These are phyloP conservation scores for Boletus patriciae DNA, from an alignment of 768 basidiomycete genomes.

Conservation along the genomic window DNA sequence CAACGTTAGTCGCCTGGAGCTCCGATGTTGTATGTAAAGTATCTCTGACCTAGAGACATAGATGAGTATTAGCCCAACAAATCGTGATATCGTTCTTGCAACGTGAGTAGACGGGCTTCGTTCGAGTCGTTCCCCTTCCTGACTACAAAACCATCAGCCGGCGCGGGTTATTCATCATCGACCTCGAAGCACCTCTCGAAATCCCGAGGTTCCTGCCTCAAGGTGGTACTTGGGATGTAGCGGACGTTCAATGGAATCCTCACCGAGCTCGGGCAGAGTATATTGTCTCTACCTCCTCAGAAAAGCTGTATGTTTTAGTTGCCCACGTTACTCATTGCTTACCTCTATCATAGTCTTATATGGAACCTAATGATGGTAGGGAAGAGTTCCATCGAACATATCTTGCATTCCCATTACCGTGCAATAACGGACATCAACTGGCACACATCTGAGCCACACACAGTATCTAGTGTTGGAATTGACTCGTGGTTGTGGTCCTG, in stretches of 20 bases:
- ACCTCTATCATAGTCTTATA: conserved; percentile 57
- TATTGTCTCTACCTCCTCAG: conserved; percentile 84
- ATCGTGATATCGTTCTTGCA: conserved; percentile 86
- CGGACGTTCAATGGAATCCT: conserved; percentile 92
- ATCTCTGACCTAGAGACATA: conserved; percentile 30
- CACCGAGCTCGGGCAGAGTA: conserved; percentile 74
- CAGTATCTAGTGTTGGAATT: conserved; percentile 86
- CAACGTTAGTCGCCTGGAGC: conserved; percentile 52
- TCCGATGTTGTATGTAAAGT: background rate
- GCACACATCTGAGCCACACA: conserved; percentile 82
- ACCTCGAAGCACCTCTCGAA: conserved; percentile 82
- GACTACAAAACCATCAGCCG: conserved; percentile 44
- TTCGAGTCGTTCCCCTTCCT: background rate
- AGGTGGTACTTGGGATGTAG: conserved; percentile 95
- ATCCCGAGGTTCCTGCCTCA: conserved; percentile 94
- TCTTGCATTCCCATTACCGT: conserved; percentile 86
- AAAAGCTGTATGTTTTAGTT: conserved; percentile 67
- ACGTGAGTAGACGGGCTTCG: conserved; percentile 50
- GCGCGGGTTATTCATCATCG: conserved; percentile 92
- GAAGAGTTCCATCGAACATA: conserved; percentile 80
- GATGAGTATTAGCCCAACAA: conserved; percentile 92
- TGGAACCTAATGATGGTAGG: conserved; percentile 85
- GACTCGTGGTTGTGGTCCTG: conserved; percentile 95
- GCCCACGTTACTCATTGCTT: background rate
- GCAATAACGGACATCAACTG: conserved; percentile 99